Conservation (phyloP, 495 filamentous ascomycete species). For the Diplogelasinospora grovesii region DNA sequence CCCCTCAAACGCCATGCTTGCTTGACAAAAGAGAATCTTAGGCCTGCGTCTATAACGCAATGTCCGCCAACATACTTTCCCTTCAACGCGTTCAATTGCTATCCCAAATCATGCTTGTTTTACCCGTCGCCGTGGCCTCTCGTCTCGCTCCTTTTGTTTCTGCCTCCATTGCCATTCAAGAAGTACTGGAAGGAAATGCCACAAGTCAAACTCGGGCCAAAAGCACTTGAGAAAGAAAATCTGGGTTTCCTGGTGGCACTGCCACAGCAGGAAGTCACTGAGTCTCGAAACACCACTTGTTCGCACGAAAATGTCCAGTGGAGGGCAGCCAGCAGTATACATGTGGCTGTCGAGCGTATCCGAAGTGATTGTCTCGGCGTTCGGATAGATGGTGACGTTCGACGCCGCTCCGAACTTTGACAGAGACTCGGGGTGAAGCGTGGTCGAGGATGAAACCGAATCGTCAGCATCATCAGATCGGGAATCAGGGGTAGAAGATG, state of each 20-base stretch:
- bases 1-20: conserved; percentile 1
- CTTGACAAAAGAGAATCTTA: background rate
- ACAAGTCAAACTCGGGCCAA: conserved; percentile 95
- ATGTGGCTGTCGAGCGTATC: conserved; percentile 72
- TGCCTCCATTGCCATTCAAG: conserved; percentile 82
- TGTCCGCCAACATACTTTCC: too few species aligned
- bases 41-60: too few species aligned
- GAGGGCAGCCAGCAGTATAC: conserved; percentile 77
- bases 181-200: conserved; percentile 87
- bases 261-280: conserved; percentile 98
- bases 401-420: conserved; percentile 33
- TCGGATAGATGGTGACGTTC: conserved; percentile 29
- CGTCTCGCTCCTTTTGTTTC: conserved; percentile 44
- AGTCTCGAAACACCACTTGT: conserved; percentile 88
- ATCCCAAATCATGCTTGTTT: conserved; percentile 12
- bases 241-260: conserved; percentile 85
- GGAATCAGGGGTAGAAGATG: conserved; percentile 28
- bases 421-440: conserved; percentile 38
- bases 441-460: conserved; percentile 46
- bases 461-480: conserved; percentile 44
- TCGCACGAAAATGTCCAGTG: conserved; percentile 80
- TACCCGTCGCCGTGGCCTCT: conserved; percentile 24
- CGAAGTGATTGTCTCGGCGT: conserved; percentile 81
- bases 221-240: conserved; percentile 86
- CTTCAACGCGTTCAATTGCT: background rate